These are phyloP conservation scores for Torrubiellomyces zombiae DNA, from an alignment of 2,329 filamentous ascomycete species.

Conservation along the genomic window DNA sequence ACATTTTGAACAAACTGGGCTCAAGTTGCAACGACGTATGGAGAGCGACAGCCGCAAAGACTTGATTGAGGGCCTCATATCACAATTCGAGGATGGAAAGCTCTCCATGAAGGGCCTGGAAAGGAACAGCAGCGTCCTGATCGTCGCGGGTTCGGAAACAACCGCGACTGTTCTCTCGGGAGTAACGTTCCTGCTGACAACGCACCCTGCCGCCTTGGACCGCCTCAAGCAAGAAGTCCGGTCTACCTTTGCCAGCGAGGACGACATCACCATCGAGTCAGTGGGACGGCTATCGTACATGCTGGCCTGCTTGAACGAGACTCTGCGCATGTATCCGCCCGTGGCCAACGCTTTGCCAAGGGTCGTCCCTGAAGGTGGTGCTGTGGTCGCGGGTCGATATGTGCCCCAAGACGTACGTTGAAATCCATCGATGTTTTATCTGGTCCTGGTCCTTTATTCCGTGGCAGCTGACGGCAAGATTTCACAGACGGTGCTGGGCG, in stretches of 20 bases:
- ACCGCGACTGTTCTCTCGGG: slow-evolving; percentile 16
- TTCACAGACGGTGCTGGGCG: slow-evolving; percentile 17
- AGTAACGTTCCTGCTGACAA: slow-evolving; percentile 12
- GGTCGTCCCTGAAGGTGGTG: slow-evolving; percentile 10
- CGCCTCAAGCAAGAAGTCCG: slow-evolving; percentile 22
- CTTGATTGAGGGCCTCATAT: slow-evolving; percentile 1
- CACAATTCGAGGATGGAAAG: slow-evolving; percentile 1
- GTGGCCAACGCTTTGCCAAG: slow-evolving; percentile 2
- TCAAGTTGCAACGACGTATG: slow-evolving; percentile 1
- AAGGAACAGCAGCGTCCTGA: slow-evolving; percentile 5
- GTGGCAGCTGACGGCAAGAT: no score
- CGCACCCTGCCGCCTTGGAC: slow-evolving; percentile 6
- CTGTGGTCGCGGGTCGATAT: slow-evolving; percentile 11
- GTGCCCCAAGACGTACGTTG: slow-evolving; percentile 15
- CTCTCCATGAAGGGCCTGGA: slow-evolving; percentile 1
- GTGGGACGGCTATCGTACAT: slow-evolving; percentile 19
- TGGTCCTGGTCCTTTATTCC: no score
- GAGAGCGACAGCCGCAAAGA: slow-evolving; percentile 1
- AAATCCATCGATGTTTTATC: no score
- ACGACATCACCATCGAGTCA: slow-evolving; percentile 20
- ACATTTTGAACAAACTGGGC: slow-evolving; percentile 1
- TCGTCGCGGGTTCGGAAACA: slow-evolving; percentile 17
- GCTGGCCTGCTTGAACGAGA: slow-evolving; percentile 23
- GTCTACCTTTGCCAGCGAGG: slow-evolving; percentile 14
- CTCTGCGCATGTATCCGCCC: slow-evolving; percentile 20